A percentile compares a stretch with the other conserved stretches of the same genome.
Conservation (phyloP, 495 filamentous ascomycete species). For the Filosporella fistucella region DNA sequence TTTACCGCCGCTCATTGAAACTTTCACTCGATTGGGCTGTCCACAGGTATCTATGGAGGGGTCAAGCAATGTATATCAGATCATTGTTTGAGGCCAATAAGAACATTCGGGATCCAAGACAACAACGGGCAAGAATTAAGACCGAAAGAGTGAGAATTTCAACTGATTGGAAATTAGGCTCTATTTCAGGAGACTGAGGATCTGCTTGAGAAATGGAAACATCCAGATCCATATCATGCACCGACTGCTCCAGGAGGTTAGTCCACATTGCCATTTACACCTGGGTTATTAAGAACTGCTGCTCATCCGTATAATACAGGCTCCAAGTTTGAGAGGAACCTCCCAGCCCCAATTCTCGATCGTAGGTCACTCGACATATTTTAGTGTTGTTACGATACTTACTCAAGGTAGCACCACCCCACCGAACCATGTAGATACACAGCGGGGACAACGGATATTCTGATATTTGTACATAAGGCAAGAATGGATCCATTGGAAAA, state of each 20-base stretch:
- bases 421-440: slow-evolving; percentile 22
- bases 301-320: slow-evolving; percentile 42
- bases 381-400: background rate
- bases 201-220: slow-evolving; percentile 89
- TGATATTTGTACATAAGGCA: too few relatives aligned
- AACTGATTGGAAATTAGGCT: slow-evolving; percentile 41
- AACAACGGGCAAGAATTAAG: slow-evolving; percentile 64
- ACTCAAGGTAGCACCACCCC: slow-evolving; percentile 37
- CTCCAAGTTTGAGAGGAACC: slow-evolving; percentile 93
- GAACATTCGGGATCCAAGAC: slow-evolving; percentile 77
- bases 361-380: slow-evolving; percentile 51
- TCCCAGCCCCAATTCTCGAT: slow-evolving; percentile 72
- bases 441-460: too few relatives aligned
- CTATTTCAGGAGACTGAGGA: slow-evolving; percentile 84
- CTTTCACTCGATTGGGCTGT: slow-evolving; percentile 92
- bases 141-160: background rate
- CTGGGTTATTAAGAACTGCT: background rate
- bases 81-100: slow-evolving; percentile 94
- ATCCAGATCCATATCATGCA: slow-evolving; percentile 85
- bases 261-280: slow-evolving; percentile 19
- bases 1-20: slow-evolving; percentile 92
- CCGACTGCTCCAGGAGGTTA: slow-evolving; percentile 93
- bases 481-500: too few relatives aligned
- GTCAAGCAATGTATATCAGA: slow-evolving; percentile 92
- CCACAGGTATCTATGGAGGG: slow-evolving; percentile 85